Conservation (phyloP, 2,329 filamentous ascomycete genomes). For the Didymella pinodella region DNA sequence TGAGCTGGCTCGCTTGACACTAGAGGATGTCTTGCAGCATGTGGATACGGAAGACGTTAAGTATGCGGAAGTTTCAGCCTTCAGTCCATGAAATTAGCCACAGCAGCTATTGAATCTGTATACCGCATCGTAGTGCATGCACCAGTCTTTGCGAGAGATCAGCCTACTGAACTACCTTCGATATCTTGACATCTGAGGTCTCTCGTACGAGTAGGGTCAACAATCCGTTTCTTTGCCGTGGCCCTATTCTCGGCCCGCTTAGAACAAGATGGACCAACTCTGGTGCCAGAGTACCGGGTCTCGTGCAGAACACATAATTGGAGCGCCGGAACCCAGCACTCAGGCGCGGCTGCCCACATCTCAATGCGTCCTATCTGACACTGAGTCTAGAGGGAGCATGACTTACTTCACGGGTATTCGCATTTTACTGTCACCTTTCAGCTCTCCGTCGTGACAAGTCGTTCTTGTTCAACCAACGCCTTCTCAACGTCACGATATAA, state of each 20-base stretch:
- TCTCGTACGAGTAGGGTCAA: slow-evolving; percentile 6
- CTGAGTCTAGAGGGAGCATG: slow-evolving; percentile 28
- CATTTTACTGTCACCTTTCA: slow-evolving; percentile 23
- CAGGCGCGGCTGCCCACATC: slow-evolving; percentile 29
- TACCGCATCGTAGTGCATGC: slow-evolving; percentile 4
- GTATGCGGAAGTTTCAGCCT: slow-evolving; percentile 11
- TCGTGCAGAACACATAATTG: slow-evolving; percentile 29
- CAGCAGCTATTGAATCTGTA: slow-evolving; percentile 6
- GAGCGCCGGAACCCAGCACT: slow-evolving; percentile 25
- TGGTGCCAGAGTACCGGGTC: slow-evolving; percentile 24
- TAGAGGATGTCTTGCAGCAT: slow-evolving; percentile 24
- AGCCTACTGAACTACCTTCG: neutral
- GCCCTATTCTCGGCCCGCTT: slow-evolving; percentile 23
- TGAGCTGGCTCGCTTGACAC: slow-evolving; percentile 25
- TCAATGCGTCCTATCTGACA: slow-evolving; percentile 25
- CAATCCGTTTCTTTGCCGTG: slow-evolving; percentile 16
- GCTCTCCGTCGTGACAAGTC: slow-evolving; percentile 19
- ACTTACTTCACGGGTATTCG: slow-evolving; percentile 30
- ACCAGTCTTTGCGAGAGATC: slow-evolving; percentile 1
- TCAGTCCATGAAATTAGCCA: neutral
- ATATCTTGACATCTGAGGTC: neutral
- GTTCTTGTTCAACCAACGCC: slow-evolving; percentile 12
- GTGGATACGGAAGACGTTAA: slow-evolving; percentile 19
- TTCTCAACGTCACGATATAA: slow-evolving; percentile 11
- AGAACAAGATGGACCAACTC: slow-evolving; percentile 19